These are phyloP conservation scores for Ajuga chamaepitys DNA, from an alignment of 257 asterid genomes.

Conservation along the genomic window DNA sequence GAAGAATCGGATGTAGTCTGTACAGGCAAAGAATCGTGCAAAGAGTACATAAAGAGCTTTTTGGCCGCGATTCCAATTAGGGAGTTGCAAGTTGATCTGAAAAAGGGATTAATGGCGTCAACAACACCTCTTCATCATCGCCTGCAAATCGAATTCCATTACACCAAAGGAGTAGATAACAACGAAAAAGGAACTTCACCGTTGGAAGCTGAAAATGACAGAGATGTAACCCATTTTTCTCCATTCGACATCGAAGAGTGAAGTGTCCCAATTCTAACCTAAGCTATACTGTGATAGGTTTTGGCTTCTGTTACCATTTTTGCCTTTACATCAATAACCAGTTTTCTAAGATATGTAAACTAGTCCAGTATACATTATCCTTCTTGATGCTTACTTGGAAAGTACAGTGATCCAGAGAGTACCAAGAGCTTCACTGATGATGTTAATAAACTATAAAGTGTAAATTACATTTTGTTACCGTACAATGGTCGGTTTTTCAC, in stretches of 20 bases:
- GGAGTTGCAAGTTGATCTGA: slow-evolving; percentile 50
- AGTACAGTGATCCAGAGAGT: neutral
- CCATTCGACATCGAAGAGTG: neutral
- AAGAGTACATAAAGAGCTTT: slow-evolving; percentile 59
- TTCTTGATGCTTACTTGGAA: slow-evolving; percentile 1
- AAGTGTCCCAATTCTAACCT: neutral
- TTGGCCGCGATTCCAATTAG: slow-evolving; percentile 65
- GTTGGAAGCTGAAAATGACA: slow-evolving; percentile 11
- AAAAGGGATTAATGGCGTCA: slow-evolving; percentile 47
- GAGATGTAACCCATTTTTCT: neutral
- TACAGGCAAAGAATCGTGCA: slow-evolving; percentile 56
- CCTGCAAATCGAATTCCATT: slow-evolving; percentile 64
- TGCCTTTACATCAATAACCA: slow-evolving; percentile 10
- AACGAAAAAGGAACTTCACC: slow-evolving; percentile 3
- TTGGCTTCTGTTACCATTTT: neutral
- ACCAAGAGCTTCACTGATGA: neutral
- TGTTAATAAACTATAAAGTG: neutral
- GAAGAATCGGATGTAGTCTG: slow-evolving; percentile 26
- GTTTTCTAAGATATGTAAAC: slow-evolving; percentile 17
- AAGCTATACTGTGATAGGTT: neutral
- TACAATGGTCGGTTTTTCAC: too few relatives aligned
- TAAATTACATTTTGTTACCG: neutral
- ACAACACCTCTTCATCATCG: slow-evolving; percentile 54
- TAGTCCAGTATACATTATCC: neutral
- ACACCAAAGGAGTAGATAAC: slow-evolving; percentile 21